Evolutionary conservation across 2,329 filamentous ascomycete genomes (phyloP).

Genomic region (Cladophialophora immunda): DNA sequence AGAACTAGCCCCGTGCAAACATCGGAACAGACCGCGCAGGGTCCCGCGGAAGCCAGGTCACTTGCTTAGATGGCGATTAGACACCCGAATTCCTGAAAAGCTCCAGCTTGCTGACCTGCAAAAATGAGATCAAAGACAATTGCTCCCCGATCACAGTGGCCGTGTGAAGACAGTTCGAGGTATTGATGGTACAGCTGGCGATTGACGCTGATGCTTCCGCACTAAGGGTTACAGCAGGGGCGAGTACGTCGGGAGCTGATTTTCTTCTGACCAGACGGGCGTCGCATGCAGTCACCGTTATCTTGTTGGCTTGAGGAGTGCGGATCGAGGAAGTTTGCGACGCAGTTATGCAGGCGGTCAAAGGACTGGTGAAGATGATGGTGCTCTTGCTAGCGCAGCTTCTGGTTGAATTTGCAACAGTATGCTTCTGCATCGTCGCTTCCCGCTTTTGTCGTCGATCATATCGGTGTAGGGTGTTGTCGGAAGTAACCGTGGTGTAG

Average conservation of each 20-base stretch:
- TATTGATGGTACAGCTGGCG: background rate
- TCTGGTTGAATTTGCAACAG: background rate
- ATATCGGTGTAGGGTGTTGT: background rate
- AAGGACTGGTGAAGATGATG: background rate
- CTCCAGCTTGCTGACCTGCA: background rate
- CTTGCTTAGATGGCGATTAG: background rate
- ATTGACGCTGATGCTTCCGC: background rate
- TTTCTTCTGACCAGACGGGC: background rate
- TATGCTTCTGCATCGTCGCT: background rate
- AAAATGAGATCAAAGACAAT: background rate
- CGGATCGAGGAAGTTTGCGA: background rate
- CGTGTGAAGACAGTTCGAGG: background rate
- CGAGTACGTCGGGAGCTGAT: background rate
- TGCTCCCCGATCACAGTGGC: background rate
- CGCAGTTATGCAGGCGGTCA: background rate
- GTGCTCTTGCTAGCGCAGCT: background rate
- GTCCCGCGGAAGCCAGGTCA: background rate
- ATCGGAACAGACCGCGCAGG: background rate
- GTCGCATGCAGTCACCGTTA: background rate
- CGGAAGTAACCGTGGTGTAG: background rate
- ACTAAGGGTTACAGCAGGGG: too few relatives aligned
- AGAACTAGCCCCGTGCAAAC: background rate
- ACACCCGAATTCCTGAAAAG: background rate
- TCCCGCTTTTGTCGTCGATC: background rate
- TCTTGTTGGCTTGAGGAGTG: background rate